phyloP scores from a whole-genome alignment of 805 yeast species.

The Peterozyma xylosa region DNA sequence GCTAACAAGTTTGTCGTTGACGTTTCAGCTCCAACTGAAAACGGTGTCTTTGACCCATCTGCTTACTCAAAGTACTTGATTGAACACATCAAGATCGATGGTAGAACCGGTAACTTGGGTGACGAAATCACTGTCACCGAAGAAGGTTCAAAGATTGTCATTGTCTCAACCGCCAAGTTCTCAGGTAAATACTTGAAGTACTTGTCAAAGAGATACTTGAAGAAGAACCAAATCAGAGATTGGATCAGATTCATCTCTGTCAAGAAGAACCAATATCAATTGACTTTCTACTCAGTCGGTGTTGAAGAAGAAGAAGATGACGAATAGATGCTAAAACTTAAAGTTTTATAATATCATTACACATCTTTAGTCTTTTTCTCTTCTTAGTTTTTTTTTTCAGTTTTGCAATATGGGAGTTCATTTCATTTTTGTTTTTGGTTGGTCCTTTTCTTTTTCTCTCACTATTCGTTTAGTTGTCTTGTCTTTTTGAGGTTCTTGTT shows the following conservation, averaged over 20 bases:
- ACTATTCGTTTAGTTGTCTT: too few relatives aligned
- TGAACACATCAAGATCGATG: slow-evolving; percentile 99
- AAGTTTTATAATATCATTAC: not conserved
- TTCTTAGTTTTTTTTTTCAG: not conserved
- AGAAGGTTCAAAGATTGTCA: slow-evolving; percentile 86
- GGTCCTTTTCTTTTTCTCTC: not conserved
- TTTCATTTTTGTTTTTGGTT: not conserved
- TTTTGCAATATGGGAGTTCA: not conserved
- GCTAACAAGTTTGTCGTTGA: slow-evolving; percentile 91
- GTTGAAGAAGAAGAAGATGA: slow-evolving; percentile 90
- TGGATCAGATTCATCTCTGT: slow-evolving; percentile 99
- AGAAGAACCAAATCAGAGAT: slow-evolving; percentile 99
- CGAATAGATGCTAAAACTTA: slow-evolving; percentile 51
- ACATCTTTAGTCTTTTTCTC: slow-evolving; percentile 1
- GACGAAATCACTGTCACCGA: slow-evolving; percentile 81
- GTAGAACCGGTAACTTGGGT: slow-evolving; percentile 94
- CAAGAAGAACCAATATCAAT: slow-evolving; percentile 91
- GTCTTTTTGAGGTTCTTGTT: too few relatives aligned
- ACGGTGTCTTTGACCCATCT: slow-evolving; percentile 96
- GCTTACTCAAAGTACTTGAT: slow-evolving; percentile 96
- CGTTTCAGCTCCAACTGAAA: slow-evolving; percentile 94
- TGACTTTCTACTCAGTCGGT: slow-evolving; percentile 98
- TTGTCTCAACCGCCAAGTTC: slow-evolving; percentile 87
- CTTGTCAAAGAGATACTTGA: slow-evolving; percentile 99
- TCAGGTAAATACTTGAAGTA: slow-evolving; percentile 99